These are phyloP conservation scores for Cnidoscolus chayamansa DNA, from an alignment of 441 rosid genomes.

Conservation along the genomic window DNA sequence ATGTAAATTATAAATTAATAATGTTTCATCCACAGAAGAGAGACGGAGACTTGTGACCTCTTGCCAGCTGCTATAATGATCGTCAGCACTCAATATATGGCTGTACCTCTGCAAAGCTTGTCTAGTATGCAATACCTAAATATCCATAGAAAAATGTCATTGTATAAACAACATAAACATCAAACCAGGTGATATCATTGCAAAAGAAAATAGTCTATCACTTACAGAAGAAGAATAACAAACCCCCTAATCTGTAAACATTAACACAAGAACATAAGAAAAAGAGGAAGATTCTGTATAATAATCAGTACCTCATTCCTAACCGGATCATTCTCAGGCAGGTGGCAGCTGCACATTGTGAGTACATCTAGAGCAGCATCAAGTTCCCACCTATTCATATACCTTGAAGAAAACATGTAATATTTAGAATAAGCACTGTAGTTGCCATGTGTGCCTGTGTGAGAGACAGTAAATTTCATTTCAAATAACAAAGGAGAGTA, in stretches of 20 bases:
- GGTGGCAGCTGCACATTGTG: constrained; percentile 98
- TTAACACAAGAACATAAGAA: background rate
- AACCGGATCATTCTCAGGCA: constrained; percentile 56
- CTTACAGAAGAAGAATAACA: constrained; percentile 12
- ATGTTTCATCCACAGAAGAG: constrained; percentile 2
- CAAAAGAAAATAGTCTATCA: constrained; percentile 10
- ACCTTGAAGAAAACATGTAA: constrained; percentile 41
- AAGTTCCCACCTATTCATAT: constrained; percentile 91
- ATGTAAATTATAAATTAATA: too few species aligned
- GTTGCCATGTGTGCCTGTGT: background rate
- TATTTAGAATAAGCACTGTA: background rate
- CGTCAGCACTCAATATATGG: constrained; percentile 87
- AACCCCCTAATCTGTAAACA: constrained; percentile 13
- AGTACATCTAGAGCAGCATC: constrained; percentile 91
- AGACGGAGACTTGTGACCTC: constrained; percentile 56
- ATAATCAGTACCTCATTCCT: constrained; percentile 58
- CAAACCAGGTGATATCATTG: constrained; percentile 10
- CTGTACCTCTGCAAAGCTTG: constrained; percentile 87
- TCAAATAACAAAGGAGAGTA: background rate
- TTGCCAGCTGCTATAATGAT: constrained; percentile 93
- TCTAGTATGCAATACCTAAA: constrained; percentile 76
- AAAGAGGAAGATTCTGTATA: constrained; percentile 7
- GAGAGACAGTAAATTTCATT: background rate
- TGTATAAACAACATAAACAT: background rate
- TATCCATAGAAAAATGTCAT: constrained; percentile 20